Evolutionary conservation across 208 protist species (phyloP).

Genomic region (Trypanosoma platydactyli): DNA sequence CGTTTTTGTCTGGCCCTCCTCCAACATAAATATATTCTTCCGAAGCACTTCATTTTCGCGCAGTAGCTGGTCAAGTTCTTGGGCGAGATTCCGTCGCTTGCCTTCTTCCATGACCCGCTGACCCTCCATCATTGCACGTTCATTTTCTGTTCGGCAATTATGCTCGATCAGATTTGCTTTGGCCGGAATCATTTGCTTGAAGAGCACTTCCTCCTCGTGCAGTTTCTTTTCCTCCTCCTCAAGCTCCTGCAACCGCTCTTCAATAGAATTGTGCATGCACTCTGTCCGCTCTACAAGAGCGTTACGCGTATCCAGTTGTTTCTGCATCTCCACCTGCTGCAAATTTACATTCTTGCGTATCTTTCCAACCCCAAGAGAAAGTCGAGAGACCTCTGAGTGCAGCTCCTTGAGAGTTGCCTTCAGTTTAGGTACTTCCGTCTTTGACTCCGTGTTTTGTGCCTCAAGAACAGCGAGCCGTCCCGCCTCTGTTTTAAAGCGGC

Average conservation of each 20-base stretch:
- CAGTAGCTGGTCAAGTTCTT: conserved; percentile 86
- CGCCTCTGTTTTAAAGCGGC: conserved; percentile 69
- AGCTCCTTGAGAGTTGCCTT: conserved; percentile 73
- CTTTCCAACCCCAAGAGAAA: conserved; percentile 30
- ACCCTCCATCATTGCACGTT: conserved; percentile 55
- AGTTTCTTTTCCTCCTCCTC: conserved; percentile 64
- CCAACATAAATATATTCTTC: conserved; percentile 91
- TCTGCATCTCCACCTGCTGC: conserved; percentile 64
- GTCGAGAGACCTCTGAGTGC: conserved; percentile 63
- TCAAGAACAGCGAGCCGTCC: conserved; percentile 79
- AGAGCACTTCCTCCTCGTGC: conserved; percentile 52
- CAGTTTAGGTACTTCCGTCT: conserved; percentile 85
- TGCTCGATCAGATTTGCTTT: conserved; percentile 66
- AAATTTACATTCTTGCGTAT: conserved; percentile 44
- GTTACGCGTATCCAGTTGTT: conserved; percentile 51
- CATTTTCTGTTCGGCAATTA: conserved; percentile 68
- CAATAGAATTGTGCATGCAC: conserved; percentile 47
- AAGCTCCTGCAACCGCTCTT: conserved; percentile 57
- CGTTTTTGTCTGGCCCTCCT: conserved; percentile 89
- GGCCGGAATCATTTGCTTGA: conserved; percentile 58
- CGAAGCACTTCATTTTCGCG: conserved; percentile 88
- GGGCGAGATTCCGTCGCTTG: conserved; percentile 86
- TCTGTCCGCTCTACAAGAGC: conserved; percentile 51
- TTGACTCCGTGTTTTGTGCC: conserved; percentile 77
- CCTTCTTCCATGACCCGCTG: conserved; percentile 85